These are phyloP conservation scores for Fusarium sp. DNA, from an alignment of 2,329 filamentous ascomycete species.

Conservation along the genomic window DNA sequence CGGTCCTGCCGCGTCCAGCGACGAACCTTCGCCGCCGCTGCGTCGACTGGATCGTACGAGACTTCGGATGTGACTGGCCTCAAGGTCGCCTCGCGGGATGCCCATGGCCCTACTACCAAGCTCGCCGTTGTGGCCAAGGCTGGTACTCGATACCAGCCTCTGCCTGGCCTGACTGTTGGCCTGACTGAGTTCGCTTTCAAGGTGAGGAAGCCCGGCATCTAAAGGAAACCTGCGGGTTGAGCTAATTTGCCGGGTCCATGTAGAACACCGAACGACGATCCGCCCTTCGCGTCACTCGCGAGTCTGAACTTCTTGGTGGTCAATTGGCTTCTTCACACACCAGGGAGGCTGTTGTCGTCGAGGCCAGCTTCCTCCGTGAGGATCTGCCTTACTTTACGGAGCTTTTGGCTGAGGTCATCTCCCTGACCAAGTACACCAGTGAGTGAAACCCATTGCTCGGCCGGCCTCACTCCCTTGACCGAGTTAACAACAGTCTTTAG, in stretches of 20 bases:
- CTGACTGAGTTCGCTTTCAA: slow-evolving; percentile 98
- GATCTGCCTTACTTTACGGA: slow-evolving; percentile 98
- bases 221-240: slow-evolving; percentile 46
- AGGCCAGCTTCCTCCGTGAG: slow-evolving; percentile 94
- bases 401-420: slow-evolving; percentile 91
- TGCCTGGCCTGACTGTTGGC: slow-evolving; percentile 90
- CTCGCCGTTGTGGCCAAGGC: slow-evolving; percentile 94
- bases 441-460: slow-evolving; percentile 53
- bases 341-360: slow-evolving; percentile 91
- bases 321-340: slow-evolving; percentile 91
- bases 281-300: slow-evolving; percentile 92
- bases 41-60: slow-evolving; percentile 86
- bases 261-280: slow-evolving; percentile 91
- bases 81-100: slow-evolving; percentile 93
- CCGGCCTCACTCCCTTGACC: slow-evolving; percentile 5
- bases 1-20: slow-evolving; percentile 71
- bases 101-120: slow-evolving; percentile 89
- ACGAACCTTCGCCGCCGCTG: slow-evolving; percentile 73
- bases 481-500: slow-evolving; percentile 62
- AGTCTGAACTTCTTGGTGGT: slow-evolving; percentile 94
- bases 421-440: slow-evolving; percentile 89
- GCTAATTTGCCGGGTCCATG: slow-evolving; percentile 63
- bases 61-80: slow-evolving; percentile 87
- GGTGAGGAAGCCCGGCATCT: slow-evolving; percentile 64
- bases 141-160: slow-evolving; percentile 91